These are phyloP conservation scores for Globisporangium megalacanthum DNA, from an alignment of 352 stramenopile genomes.

Conservation along the genomic window DNA sequence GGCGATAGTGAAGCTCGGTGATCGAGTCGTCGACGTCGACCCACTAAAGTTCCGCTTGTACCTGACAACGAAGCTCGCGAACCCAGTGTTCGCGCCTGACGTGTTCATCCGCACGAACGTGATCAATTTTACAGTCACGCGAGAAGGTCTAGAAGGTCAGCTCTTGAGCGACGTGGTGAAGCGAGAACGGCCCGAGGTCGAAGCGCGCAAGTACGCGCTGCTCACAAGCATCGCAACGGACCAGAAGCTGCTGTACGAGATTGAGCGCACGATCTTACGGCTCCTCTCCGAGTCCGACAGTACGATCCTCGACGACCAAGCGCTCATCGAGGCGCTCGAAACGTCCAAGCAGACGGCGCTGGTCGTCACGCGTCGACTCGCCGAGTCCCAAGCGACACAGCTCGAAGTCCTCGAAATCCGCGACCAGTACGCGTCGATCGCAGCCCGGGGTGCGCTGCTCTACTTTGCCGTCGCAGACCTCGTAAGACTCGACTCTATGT, in stretches of 20 bases:
- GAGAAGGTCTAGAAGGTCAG: slow-evolving; percentile 87
- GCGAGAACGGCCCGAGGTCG: slow-evolving; percentile 82
- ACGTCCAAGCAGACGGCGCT: slow-evolving; percentile 63
- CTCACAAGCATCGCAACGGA: slow-evolving; percentile 87
- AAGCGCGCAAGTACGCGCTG: slow-evolving; percentile 79
- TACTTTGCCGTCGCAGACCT: slow-evolving; percentile 71
- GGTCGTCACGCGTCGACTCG: slow-evolving; percentile 43
- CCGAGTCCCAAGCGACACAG: slow-evolving; percentile 59
- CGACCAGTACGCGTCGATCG: slow-evolving; percentile 51
- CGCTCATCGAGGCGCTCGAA: slow-evolving; percentile 62
- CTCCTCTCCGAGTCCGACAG: slow-evolving; percentile 81
- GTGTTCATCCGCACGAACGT: slow-evolving; percentile 91
- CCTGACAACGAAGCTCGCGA: slow-evolving; percentile 89
- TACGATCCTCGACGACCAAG: slow-evolving; percentile 90
- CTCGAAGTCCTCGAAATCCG: slow-evolving; percentile 54
- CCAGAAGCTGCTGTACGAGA: slow-evolving; percentile 85
- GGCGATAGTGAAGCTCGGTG: slow-evolving; percentile 56
- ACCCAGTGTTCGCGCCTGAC: slow-evolving; percentile 88
- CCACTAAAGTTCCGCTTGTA: slow-evolving; percentile 81
- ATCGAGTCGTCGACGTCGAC: slow-evolving; percentile 71
- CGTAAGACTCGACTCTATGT: slow-evolving; percentile 60
- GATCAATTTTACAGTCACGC: slow-evolving; percentile 93
- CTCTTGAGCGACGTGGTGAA: slow-evolving; percentile 86
- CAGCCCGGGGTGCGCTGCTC: slow-evolving; percentile 52
- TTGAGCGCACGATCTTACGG: slow-evolving; percentile 89